Conservation (phyloP, 495 filamentous ascomycete species). For the Sordaria brevicollis region DNA sequence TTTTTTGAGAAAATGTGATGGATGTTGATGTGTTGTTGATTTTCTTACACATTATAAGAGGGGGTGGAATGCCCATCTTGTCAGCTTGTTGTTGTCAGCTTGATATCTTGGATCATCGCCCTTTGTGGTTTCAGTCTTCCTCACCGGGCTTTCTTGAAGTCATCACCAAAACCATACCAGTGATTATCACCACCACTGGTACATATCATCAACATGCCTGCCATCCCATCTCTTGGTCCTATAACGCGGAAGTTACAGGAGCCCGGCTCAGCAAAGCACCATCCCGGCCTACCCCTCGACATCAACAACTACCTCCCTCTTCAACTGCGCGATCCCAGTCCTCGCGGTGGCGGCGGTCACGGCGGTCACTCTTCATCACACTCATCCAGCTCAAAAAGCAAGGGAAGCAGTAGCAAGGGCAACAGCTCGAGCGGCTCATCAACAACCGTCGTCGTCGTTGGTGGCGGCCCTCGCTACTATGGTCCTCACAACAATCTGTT, state of each 20-base stretch:
- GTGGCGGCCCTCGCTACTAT: not conserved
- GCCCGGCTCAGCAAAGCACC: not conserved
- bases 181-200: not conserved
- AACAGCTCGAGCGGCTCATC: not conserved
- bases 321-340: not conserved
- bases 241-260: not conserved
- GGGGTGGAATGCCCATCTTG: not conserved
- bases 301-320: not conserved
- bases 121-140: not conserved
- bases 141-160: not conserved
- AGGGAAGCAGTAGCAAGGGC: not conserved
- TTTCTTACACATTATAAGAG: not conserved
- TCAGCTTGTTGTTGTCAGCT: not conserved
- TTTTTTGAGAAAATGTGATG: not conserved
- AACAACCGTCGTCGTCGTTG: not conserved
- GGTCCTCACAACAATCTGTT: not conserved
- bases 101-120: not conserved
- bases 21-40: not conserved
- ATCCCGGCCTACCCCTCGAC: not conserved
- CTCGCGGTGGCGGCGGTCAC: not conserved
- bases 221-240: not conserved
- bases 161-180: too few species aligned
- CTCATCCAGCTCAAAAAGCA: not conserved
- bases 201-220: not conserved
- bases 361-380: not conserved